These are phyloP conservation scores for Albizia julibrissin DNA, from an alignment of 306 rosid species.

Conservation along the genomic window DNA sequence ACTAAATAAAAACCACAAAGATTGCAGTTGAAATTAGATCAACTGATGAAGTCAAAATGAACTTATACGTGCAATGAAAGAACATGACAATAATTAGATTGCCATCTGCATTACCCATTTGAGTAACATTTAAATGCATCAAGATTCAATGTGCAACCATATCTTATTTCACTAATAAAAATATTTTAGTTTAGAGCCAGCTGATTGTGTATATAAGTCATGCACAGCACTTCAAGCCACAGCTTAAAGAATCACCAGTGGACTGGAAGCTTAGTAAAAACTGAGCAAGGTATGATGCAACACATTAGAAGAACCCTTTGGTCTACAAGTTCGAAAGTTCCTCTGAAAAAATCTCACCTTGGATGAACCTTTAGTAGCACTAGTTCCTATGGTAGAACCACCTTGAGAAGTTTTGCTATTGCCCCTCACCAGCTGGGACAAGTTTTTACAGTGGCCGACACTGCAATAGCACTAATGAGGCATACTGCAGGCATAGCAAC, in stretches of 20 bases:
- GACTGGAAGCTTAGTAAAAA: background rate
- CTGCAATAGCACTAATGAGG: constrained; percentile 96
- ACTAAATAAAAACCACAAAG: background rate
- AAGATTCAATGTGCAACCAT: background rate
- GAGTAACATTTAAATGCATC: constrained; percentile 25
- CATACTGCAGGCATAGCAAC: constrained; percentile 98
- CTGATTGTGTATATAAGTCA: too few relatives aligned
- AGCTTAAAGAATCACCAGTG: too few relatives aligned
- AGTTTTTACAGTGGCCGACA: constrained; percentile 88
- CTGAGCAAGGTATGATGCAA: constrained; percentile 10
- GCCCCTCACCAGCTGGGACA: constrained; percentile 72
- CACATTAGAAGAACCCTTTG: constrained; percentile 7
- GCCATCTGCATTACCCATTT: background rate
- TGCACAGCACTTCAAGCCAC: too few relatives aligned
- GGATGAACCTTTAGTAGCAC: constrained; percentile 72
- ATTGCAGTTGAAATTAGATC: constrained; percentile 2
- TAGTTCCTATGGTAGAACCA: constrained; percentile 71
- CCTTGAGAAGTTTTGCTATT: constrained; percentile 61
- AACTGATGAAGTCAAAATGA: constrained; percentile 22
- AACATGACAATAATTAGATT: constrained; percentile 21
- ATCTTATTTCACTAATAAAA: background rate
- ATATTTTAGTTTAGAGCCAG: too few relatives aligned
- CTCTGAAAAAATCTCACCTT: constrained; percentile 56
- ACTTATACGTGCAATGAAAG: constrained; percentile 7
- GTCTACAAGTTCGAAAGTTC: background rate